Percentiles rank a stretch among this genome's conserved stretches.
Conservation (phyloP, 2,329 filamentous ascomycete species). For the Colletotrichum coccodes region DNA sequence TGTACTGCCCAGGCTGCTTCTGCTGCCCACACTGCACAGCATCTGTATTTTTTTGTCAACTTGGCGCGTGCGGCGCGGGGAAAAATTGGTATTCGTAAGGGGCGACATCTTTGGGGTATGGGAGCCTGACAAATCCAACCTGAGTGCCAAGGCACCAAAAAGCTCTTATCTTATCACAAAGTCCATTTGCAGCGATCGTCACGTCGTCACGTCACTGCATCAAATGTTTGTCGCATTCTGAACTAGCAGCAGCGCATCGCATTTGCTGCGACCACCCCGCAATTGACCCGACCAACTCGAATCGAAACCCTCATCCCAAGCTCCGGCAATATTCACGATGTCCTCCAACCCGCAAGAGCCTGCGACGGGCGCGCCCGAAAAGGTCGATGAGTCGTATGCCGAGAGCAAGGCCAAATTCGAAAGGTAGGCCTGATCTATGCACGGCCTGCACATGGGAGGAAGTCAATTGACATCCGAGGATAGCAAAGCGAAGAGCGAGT, state of each 20-base stretch:
- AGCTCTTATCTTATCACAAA: constrained; percentile 24
- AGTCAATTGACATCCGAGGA: background rate
- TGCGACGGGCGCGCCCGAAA: background rate
- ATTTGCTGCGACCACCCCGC: background rate
- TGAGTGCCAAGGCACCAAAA: background rate
- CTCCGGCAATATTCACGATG: no score
- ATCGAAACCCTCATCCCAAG: rapidly evolving
- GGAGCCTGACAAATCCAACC: background rate
- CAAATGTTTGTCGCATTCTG: constrained; percentile 2
- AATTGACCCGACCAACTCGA: background rate
- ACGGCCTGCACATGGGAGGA: background rate
- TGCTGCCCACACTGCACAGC: background rate
- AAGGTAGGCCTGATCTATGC: constrained; percentile 56
- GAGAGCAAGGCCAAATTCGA: constrained; percentile 68
- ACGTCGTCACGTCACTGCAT: constrained; percentile 3
- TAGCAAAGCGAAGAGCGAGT: constrained; percentile 90
- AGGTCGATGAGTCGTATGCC: constrained; percentile 21
- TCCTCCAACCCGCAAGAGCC: background rate
- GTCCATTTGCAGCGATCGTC: background rate
- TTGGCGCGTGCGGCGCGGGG: constrained; percentile 3
- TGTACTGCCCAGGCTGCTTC: background rate
- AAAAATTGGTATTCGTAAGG: background rate
- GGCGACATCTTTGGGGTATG: background rate
- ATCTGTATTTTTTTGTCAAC: background rate
- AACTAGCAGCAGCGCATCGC: background rate